Conservation (phyloP, 2,329 filamentous ascomycete genomes). For the Beauveria rudraprayagi region DNA sequence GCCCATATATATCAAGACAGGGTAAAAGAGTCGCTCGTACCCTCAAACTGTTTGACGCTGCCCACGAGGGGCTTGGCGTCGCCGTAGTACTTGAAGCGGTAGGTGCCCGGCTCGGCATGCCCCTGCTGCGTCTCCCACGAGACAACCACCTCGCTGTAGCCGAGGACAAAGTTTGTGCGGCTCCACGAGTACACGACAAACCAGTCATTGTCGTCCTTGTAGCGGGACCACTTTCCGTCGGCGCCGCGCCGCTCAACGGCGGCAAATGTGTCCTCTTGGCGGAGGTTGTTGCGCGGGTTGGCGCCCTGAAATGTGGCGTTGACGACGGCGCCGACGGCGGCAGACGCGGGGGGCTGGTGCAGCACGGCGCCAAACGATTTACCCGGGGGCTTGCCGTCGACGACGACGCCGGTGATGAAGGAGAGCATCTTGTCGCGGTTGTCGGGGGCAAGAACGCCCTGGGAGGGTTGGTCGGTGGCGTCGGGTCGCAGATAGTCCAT, state of each 20-base stretch:
- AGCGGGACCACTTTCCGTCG: constrained; percentile 49
- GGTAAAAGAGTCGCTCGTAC: constrained; percentile 49
- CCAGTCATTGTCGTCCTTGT: constrained; percentile 76
- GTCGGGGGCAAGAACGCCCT: constrained; percentile 64
- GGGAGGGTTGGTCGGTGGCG: constrained; percentile 32
- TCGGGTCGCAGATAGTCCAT: constrained; percentile 30
- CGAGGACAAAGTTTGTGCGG: constrained; percentile 59
- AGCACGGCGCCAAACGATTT: constrained; percentile 63
- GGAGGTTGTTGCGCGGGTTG: constrained; percentile 83
- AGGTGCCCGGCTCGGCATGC: constrained; percentile 54
- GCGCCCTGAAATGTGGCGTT: constrained; percentile 71
- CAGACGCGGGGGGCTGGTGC: constrained; percentile 43
- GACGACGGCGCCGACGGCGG: constrained; percentile 53
- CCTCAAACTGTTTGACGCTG: constrained; percentile 61
- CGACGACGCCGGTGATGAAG: constrained; percentile 74
- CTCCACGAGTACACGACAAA: constrained; percentile 74
- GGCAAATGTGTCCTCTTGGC: constrained; percentile 68
- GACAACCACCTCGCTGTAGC: constrained; percentile 69
- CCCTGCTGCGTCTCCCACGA: constrained; percentile 57
- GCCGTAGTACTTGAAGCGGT: constrained; percentile 76
- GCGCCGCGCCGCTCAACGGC: constrained; percentile 57
- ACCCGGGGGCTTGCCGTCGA: constrained; percentile 59
- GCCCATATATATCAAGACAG: constrained; percentile 1
- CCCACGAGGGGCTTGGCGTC: constrained; percentile 62
- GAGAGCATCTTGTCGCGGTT: constrained; percentile 67